A percentile compares a stretch with the other conserved stretches of the same genome.
phyloP scores from a whole-genome alignment of 1,284 basidiomycete species.

The Mycena citricolor region DNA sequence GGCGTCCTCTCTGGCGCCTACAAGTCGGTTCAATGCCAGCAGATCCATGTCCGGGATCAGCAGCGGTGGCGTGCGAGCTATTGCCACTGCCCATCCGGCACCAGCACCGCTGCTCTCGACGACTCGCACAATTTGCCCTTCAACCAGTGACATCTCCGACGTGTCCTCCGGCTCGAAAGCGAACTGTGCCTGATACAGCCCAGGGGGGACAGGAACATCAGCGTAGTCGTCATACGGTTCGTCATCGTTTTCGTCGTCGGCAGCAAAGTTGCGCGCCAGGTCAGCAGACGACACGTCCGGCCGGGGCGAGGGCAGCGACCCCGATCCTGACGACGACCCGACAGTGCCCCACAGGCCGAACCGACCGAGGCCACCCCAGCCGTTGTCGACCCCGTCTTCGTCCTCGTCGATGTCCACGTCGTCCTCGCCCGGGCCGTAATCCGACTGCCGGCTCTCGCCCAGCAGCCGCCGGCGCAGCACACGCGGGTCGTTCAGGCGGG shows the following conservation, averaged over 20 bases:
- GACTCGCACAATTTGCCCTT: constrained; percentile 69
- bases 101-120: constrained; percentile 65
- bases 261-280: constrained; percentile 37
- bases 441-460: constrained; percentile 21
- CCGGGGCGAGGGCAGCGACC: neutral
- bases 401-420: constrained; percentile 28
- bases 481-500: constrained; percentile 45
- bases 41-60: neutral
- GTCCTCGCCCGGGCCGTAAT: constrained; percentile 28
- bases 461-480: constrained; percentile 40
- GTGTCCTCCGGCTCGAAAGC: constrained; percentile 70
- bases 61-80: constrained; percentile 9
- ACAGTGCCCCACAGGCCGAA: constrained; percentile 18
- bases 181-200: constrained; percentile 70
- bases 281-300: constrained; percentile 30
- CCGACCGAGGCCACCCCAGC: too few species aligned
- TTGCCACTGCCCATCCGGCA: constrained; percentile 61
- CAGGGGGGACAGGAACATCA: constrained; percentile 54
- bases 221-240: constrained; percentile 28
- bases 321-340: neutral
- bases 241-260: constrained; percentile 31
- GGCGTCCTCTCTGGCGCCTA: constrained; percentile 12
- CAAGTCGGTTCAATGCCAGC: constrained; percentile 9
- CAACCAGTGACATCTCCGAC: constrained; percentile 72
- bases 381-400: too few species aligned